Evolutionary conservation across 2,329 filamentous ascomycete species (phyloP).

Genomic region (Paecilomyces sp.): DNA sequence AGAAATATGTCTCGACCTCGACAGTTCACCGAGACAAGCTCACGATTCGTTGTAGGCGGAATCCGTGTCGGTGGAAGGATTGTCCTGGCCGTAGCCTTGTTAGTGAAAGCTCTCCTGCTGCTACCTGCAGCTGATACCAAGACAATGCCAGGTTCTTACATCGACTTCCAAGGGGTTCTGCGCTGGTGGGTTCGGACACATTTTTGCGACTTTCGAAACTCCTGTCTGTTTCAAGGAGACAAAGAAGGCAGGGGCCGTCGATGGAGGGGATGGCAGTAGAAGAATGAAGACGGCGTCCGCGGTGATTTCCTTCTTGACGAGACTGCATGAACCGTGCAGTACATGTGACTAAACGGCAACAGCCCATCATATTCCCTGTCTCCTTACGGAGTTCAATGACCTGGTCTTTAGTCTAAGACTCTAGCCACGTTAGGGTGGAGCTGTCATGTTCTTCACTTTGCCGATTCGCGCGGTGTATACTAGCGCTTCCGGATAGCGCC

Average conservation of each 20-base stretch:
- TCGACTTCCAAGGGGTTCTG: neutral
- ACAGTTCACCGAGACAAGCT: neutral
- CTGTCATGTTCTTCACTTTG: slow-evolving; percentile 20
- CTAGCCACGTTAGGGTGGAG: slow-evolving; percentile 9
- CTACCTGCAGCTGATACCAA: neutral
- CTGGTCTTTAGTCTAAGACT: neutral
- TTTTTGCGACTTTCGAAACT: neutral
- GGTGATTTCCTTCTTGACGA: neutral
- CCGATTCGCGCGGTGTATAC: slow-evolving; percentile 3
- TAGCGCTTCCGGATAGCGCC: neutral
- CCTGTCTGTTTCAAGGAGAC: neutral
- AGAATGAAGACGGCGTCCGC: neutral
- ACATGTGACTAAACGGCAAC: neutral
- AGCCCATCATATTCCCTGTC: neutral
- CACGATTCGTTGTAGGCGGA: neutral
- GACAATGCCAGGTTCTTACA: neutral
- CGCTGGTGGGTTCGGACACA: neutral
- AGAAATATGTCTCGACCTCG: neutral
- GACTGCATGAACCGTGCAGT: neutral
- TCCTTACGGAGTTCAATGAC: neutral
- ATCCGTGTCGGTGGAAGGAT: neutral
- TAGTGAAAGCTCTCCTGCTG: neutral
- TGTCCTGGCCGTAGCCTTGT: neutral
- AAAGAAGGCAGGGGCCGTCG: neutral
- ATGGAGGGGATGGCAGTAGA: neutral